Evolutionary conservation across 768 basidiomycete species (phyloP), one percentile per base, ranked within the genome.

Genomic region (Hirschioporus abietinus): DNA sequence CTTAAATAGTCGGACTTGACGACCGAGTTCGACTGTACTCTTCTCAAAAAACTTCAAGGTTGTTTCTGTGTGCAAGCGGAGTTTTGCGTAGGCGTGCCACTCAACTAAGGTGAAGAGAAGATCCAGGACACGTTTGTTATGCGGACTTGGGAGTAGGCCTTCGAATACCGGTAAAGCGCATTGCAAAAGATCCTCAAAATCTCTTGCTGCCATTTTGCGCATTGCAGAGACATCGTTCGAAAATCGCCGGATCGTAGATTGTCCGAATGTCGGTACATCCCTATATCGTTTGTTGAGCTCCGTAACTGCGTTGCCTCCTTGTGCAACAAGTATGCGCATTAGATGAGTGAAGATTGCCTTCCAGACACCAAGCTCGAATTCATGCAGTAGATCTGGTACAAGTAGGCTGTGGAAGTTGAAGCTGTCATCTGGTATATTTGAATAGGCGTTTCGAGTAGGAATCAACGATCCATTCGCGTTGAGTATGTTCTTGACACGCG

Each of bases 41-140:
- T 10, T 7, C 10, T 75, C 69, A 2, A 80, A 68, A 24, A 71
- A n/a, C 0, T 42, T 23, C 0, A 83, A 66, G 2, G 79, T 77
- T 0, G 66, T 25, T 9, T 78, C 74, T 0, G 78, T 79, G 64
- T 82, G 82, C 64, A 81, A 62, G 7, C 76, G 74, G 1, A 82
- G 72, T 66, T 83, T 83, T 0, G 78, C 79, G 10, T 77, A 71
- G 0, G 73, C 74, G 69, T 82, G 82, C 81, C 79, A 81, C 15
- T 72, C 69, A 0, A 73, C 74, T 1, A 77, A 65, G 10, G 65
- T 60, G 67, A 76, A 83, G 0, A 83, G 69, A 0, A 82, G 67
- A 27, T 78, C 73, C 23, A 74, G 68, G 4, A 82, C 66, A 1
- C 68, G 65, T 1, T 66, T 59, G 20, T 75, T 63, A 24, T 74